phyloP scores from a whole-genome alignment of 108 stramenopile species.

The Asterionellopsis glacialis region DNA sequence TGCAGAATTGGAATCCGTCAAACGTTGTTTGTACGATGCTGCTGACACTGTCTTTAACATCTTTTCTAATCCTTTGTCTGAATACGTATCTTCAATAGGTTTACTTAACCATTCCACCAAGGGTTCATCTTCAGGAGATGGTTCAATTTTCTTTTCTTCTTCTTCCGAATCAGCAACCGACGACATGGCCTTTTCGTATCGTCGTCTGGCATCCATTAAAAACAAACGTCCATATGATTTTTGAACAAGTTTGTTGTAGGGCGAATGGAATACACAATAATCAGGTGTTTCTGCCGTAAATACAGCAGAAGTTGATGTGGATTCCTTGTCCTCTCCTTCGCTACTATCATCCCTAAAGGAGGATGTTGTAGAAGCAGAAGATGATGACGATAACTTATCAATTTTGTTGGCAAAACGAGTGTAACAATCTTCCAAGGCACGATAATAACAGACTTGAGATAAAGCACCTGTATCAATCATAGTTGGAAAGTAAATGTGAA shows the following conservation, averaged over 20 bases:
- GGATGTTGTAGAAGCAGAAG: no score
- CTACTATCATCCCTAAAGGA: conserved; percentile 1
- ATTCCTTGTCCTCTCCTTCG: conserved; percentile 12
- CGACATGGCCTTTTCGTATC: conserved; percentile 15
- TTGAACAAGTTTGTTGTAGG: conserved; percentile 98
- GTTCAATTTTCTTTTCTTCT: conserved; percentile 22
- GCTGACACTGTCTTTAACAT: conserved; percentile 55
- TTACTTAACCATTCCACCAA: conserved; percentile 51
- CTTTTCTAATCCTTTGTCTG: conserved; percentile 61
- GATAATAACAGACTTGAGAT: conserved; percentile 93
- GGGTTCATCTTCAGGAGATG: conserved; percentile 14
- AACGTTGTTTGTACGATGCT: conserved; percentile 34
- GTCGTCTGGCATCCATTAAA: conserved; percentile 78
- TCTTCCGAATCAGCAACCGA: not conserved
- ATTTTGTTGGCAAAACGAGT: conserved; percentile 71
- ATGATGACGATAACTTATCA: conserved; percentile 6
- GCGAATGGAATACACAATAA: conserved; percentile 95
- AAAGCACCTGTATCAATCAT: conserved; percentile 40
- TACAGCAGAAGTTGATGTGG: not conserved
- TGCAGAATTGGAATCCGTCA: conserved; percentile 66
- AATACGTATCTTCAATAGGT: conserved; percentile 87
- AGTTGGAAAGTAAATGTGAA: no score
- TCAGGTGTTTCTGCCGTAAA: conserved; percentile 71
- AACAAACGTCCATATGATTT: conserved; percentile 89
- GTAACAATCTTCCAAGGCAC: conserved; percentile 92